These are phyloP conservation scores for Helicocarpus griseus DNA, from an alignment of 2,329 filamentous ascomycete species.

Conservation along the genomic window DNA sequence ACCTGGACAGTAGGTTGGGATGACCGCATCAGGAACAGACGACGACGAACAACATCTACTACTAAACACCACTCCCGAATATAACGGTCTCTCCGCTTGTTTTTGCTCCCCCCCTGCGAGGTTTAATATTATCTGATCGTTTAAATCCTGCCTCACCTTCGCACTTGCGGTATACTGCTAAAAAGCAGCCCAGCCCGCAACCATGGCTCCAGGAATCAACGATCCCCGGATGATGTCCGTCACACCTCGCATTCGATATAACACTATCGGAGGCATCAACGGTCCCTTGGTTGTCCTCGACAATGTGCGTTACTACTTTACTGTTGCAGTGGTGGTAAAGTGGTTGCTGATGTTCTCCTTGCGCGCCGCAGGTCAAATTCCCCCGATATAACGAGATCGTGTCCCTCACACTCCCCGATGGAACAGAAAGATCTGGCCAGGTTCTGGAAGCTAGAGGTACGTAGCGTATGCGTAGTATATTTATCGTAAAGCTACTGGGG, in stretches of 20 bases:
- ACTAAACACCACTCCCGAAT: not conserved
- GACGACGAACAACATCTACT: not conserved
- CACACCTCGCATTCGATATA: conserved; percentile 77
- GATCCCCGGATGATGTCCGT: conserved; percentile 43
- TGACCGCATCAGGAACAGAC: not conserved
- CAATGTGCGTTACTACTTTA: conserved; percentile 54
- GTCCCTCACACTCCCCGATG: conserved; percentile 88
- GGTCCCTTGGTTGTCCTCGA: conserved; percentile 95
- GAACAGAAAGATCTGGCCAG: conserved; percentile 84
- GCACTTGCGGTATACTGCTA: not conserved
- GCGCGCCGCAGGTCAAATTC: conserved; percentile 70
- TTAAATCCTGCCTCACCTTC: not conserved
- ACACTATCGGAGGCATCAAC: conserved; percentile 97
- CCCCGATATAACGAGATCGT: conserved; percentile 98
- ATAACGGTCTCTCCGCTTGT: not conserved
- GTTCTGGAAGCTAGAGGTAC: conserved; percentile 94
- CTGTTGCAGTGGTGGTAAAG: conserved; percentile 5
- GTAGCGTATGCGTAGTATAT: conserved; percentile 10
- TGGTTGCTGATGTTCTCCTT: not conserved
- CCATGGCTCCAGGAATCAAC: conserved; percentile 32
- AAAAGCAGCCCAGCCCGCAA: not conserved
- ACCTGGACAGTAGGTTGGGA: not conserved
- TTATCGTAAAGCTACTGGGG: not conserved
- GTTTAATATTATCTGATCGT: not conserved
- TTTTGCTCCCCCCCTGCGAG: not conserved